These are phyloP conservation scores for Trichoderma koningii DNA, from an alignment of 2,329 filamentous ascomycete species.

Conservation along the genomic window DNA sequence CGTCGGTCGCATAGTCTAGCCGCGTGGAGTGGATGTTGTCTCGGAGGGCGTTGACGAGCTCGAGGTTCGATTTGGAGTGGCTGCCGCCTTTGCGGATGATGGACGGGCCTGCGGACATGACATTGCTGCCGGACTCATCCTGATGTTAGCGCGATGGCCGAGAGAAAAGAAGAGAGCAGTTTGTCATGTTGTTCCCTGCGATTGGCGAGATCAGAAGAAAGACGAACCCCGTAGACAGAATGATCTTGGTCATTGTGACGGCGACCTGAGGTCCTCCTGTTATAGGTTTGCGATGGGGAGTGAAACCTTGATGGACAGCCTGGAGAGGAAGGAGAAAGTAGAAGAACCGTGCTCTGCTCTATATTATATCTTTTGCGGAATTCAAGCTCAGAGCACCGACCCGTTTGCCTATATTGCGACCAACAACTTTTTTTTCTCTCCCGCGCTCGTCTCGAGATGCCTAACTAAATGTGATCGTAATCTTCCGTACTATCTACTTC, in stretches of 20 bases:
- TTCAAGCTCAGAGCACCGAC: constrained; percentile 3
- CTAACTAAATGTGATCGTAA: constrained; percentile 3
- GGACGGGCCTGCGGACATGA: constrained; percentile 80
- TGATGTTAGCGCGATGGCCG: constrained; percentile 21
- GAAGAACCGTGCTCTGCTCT: neutral
- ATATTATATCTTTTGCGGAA: too few species aligned
- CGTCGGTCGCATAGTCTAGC: constrained; percentile 54
- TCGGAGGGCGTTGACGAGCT: constrained; percentile 85
- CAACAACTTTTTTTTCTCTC: constrained; percentile 16
- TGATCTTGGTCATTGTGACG: constrained; percentile 68
- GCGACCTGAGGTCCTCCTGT: constrained; percentile 3
- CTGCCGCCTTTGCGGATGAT: constrained; percentile 80
- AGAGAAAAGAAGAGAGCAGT: neutral
- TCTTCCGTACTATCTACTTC: neutral
- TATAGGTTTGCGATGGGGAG: neutral
- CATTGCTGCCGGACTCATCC: constrained; percentile 58
- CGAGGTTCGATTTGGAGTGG: constrained; percentile 79
- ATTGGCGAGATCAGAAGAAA: neutral
- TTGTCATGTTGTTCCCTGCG: too few species aligned
- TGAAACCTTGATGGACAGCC: neutral
- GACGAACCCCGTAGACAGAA: constrained; percentile 82
- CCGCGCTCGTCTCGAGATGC: neutral
- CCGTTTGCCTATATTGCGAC: constrained; percentile 16
- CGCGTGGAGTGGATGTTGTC: constrained; percentile 79
- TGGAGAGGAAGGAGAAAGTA: neutral